Evolutionary conservation across 495 filamentous ascomycete genomes (phyloP).

Genomic region (Collariella sp.): DNA sequence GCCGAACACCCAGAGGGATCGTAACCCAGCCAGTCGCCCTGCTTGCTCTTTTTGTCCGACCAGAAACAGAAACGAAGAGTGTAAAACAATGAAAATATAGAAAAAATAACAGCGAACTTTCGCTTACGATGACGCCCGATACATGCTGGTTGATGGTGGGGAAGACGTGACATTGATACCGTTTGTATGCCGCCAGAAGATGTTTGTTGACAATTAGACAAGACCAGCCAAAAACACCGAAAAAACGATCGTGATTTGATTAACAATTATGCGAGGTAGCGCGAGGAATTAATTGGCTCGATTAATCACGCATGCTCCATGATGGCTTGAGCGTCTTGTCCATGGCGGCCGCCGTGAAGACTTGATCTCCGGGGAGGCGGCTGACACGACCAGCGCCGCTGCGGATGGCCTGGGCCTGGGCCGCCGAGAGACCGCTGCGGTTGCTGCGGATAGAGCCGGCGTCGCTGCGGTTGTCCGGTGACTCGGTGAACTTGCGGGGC

Average conservation of each 20-base stretch:
- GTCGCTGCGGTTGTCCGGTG: slow-evolving; percentile 64
- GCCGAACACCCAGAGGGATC: neutral
- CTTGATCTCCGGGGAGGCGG: slow-evolving; percentile 69
- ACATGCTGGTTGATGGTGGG: slow-evolving; percentile 5
- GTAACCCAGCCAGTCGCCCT: neutral
- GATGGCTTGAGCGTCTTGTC: slow-evolving; percentile 61
- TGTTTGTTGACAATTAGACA: neutral
- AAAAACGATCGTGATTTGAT: slow-evolving; percentile 5
- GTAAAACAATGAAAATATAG: neutral
- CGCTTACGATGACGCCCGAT: slow-evolving; percentile 10
- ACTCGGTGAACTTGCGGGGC: slow-evolving; percentile 70
- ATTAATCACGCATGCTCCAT: slow-evolving; percentile 56
- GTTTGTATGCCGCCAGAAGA: neutral
- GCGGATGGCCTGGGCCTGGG: slow-evolving; percentile 69
- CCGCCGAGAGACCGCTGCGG: slow-evolving; percentile 64
- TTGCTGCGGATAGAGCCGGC: slow-evolving; percentile 85
- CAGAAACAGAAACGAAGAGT: neutral
- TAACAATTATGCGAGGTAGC: neutral
- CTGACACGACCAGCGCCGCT: slow-evolving; percentile 85
- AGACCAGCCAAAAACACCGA: slow-evolving; percentile 6
- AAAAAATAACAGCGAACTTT: neutral
- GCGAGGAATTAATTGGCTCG: neutral
- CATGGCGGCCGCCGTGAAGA: slow-evolving; percentile 73
- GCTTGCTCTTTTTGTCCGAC: neutral
- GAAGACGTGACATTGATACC: slow-evolving; percentile 6